Evolutionary conservation across 192 early-diverging fungal genomes (phyloP).

Genomic region (Entomortierella beljakovae): DNA sequence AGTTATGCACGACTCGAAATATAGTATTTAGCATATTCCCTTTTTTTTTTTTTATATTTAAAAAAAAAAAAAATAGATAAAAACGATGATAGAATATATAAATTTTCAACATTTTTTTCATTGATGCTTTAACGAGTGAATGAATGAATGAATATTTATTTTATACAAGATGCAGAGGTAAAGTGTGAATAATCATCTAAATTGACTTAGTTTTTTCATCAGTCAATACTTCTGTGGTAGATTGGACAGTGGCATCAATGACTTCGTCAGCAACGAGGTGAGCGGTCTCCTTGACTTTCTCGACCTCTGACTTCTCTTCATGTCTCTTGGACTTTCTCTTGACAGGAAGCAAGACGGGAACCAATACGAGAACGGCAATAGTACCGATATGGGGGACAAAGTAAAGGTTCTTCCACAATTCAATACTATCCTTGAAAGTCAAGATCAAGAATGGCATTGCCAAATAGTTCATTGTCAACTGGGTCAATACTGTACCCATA

Average conservation of each 20-base stretch:
- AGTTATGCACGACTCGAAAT: too few relatives aligned
- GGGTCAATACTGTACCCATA: constrained; percentile 74
- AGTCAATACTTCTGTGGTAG: constrained; percentile 23
- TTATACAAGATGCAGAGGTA: too few relatives aligned
- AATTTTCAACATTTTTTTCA: too few relatives aligned
- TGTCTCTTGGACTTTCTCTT: constrained; percentile 45
- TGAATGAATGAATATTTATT: too few relatives aligned
- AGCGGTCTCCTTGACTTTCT: constrained; percentile 34
- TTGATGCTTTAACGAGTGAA: too few relatives aligned
- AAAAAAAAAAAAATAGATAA: too few relatives aligned
- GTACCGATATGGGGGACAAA: constrained; percentile 72
- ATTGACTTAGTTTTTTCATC: constrained; percentile 23
- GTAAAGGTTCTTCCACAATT: constrained; percentile 71
- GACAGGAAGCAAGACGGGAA: constrained; percentile 43
- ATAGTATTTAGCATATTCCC: too few relatives aligned
- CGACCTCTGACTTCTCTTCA: constrained; percentile 5
- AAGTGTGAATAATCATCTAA: not conserved
- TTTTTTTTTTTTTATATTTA: too few relatives aligned
- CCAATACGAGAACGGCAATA: constrained; percentile 39
- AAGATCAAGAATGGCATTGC: constrained; percentile 79
- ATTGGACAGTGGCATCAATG: constrained; percentile 7
- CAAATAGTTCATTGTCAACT: constrained; percentile 74
- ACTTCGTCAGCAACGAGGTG: constrained; percentile 25
- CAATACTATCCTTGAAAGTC: constrained; percentile 61
- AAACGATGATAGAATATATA: too few relatives aligned